A percentile compares a stretch with the other conserved stretches of the same genome.
Conservation (phyloP, 2,329 filamentous ascomycete species). For the Fusarium acutatum region DNA sequence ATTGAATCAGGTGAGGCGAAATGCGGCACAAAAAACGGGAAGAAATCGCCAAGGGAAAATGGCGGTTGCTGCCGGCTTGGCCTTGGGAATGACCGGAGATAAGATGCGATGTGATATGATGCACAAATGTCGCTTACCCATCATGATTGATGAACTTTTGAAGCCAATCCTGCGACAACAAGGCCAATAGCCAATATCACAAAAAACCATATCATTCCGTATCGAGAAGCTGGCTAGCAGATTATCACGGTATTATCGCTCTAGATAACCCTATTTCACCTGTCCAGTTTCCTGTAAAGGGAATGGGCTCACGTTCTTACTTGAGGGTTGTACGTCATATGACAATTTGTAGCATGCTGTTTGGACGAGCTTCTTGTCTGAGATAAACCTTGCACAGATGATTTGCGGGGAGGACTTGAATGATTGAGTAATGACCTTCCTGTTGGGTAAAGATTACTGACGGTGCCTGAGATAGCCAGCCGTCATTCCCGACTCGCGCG, state of each 20-base stretch:
- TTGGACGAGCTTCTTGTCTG: not conserved
- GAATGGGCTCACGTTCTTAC: not conserved
- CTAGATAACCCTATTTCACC: conserved; percentile 2
- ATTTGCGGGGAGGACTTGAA: conserved; percentile 8
- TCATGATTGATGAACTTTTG: conserved; percentile 4
- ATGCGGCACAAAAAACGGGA: not conserved
- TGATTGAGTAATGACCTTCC: conserved; percentile 23
- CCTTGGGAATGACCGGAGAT: conserved; percentile 23
- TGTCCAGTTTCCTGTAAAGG: not conserved
- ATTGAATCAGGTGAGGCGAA: not conserved
- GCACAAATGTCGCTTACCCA: not conserved
- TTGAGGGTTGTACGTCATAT: conserved; percentile 13
- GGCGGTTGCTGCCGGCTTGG: conserved; percentile 21
- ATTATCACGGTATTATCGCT: not conserved
- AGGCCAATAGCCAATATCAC: not conserved
- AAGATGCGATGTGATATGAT: not conserved
- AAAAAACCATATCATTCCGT: not conserved
- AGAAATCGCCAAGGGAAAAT: conserved; percentile 1
- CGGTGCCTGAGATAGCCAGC: conserved; percentile 9
- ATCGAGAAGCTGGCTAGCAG: conserved; percentile 21
- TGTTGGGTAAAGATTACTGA: conserved; percentile 18
- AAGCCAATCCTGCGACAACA: not conserved
- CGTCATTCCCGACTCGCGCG: conserved; percentile 1
- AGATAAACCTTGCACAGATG: conserved; percentile 14
- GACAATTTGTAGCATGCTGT: conserved; percentile 1